Evolutionary conservation across 1,284 basidiomycete genomes (phyloP).

Genomic region (Ustilago trichophora): DNA sequence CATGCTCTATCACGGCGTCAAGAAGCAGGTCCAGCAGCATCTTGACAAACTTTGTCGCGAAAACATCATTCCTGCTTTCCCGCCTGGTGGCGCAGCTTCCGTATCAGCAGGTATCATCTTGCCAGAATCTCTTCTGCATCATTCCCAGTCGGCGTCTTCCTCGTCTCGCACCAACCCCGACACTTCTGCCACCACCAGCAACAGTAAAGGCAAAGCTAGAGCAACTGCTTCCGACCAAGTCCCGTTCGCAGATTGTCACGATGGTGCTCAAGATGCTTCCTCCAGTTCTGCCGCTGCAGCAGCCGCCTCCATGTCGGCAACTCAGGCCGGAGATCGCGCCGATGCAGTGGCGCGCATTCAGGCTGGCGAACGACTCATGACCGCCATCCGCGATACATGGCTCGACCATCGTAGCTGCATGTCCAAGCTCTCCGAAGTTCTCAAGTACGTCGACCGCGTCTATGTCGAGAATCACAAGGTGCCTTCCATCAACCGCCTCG

Average conservation of each 20-base stretch:
- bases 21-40: conserved; percentile 80
- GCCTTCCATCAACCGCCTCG: conserved; percentile 80
- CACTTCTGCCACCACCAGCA: background rate
- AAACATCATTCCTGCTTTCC: conserved; percentile 85
- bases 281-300: conserved; percentile 13
- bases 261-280: background rate
- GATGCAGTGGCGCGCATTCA: conserved; percentile 64
- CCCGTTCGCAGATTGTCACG: conserved; percentile 4
- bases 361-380: conserved; percentile 85
- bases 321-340: conserved; percentile 47
- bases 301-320: conserved; percentile 43
- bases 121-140: conserved; percentile 71
- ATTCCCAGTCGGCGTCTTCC: conserved; percentile 22
- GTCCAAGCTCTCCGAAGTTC: conserved; percentile 85
- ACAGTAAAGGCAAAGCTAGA: conserved; percentile 48
- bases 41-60: conserved; percentile 81
- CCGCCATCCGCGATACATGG: conserved; percentile 86
- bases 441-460: conserved; percentile 83
- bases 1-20: conserved; percentile 87
- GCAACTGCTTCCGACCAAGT: conserved; percentile 25
- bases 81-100: conserved; percentile 68
- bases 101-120: conserved; percentile 46
- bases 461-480: conserved; percentile 57
- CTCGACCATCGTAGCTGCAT: conserved; percentile 92
- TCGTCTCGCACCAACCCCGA: conserved; percentile 19